A percentile compares a stretch with the other conserved stretches of the same genome.
These are phyloP conservation scores for Vicia villosa DNA, from an alignment of 306 rosid species.

Conservation along the genomic window DNA sequence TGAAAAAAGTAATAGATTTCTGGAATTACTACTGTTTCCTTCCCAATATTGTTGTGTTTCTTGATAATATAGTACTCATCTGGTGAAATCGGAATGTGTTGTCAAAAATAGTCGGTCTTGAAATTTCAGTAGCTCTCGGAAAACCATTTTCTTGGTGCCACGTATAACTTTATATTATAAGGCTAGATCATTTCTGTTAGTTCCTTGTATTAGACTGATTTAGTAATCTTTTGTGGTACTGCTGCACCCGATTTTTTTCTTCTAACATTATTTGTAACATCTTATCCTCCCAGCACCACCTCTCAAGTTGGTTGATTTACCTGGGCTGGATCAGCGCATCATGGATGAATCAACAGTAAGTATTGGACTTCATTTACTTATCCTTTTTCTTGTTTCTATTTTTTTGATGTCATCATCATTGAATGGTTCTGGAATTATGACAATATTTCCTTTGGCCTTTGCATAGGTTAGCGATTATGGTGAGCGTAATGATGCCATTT, in stretches of 20 bases:
- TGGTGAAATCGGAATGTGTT: not conserved
- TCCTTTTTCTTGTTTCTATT: not conserved
- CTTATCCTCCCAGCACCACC: constrained; percentile 79
- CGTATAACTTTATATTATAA: constrained; percentile 2
- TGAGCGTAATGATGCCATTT: constrained; percentile 91
- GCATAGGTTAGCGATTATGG: constrained; percentile 86
- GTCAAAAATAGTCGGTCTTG: not conserved
- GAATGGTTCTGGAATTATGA: constrained; percentile 31
- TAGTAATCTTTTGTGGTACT: constrained; percentile 9
- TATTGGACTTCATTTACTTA: constrained; percentile 32
- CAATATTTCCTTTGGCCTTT: constrained; percentile 40
- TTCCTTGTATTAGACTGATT: constrained; percentile 9
- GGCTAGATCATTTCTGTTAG: not conserved
- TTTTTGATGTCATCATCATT: constrained; percentile 9
- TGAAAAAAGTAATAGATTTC: not conserved
- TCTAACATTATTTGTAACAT: constrained; percentile 33
- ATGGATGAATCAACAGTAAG: constrained; percentile 88
- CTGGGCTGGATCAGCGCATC: constrained; percentile 94
- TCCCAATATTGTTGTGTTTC: not conserved
- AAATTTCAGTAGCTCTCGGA: constrained; percentile 6
- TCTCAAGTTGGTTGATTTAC: constrained; percentile 89
- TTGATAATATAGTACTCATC: not conserved
- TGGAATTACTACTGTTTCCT: not conserved
- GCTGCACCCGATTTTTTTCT: not conserved
- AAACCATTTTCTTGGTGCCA: constrained; percentile 17